Evolutionary conservation across 116 monocot genomes (phyloP).

Genomic region (Zostera marina): DNA sequence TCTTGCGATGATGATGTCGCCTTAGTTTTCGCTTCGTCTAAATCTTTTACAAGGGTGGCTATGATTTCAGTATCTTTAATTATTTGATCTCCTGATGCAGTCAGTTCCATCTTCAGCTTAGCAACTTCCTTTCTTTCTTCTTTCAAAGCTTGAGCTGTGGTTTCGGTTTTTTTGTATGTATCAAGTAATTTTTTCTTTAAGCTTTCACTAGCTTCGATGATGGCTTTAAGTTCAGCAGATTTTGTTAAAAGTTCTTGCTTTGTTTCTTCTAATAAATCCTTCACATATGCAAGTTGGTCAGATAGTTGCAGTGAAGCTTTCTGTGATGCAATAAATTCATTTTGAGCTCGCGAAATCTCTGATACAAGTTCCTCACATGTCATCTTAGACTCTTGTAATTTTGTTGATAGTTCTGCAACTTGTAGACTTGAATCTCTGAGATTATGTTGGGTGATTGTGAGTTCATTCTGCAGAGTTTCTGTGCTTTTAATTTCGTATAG

Average conservation of each 20-base stretch:
- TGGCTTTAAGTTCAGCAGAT: constrained; percentile 33
- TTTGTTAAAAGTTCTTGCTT: constrained; percentile 27
- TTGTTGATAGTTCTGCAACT: constrained; percentile 27
- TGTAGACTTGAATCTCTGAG: constrained; percentile 25
- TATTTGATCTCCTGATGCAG: constrained; percentile 31
- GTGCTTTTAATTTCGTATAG: constrained; percentile 26
- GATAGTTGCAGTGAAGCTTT: constrained; percentile 26
- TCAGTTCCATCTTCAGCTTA: constrained; percentile 42
- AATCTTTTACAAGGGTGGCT: constrained; percentile 42
- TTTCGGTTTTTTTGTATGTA: constrained; percentile 34
- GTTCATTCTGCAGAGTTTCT: constrained; percentile 27
- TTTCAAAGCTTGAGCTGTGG: constrained; percentile 25
- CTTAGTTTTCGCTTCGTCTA: constrained; percentile 53
- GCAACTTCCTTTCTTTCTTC: constrained; percentile 42
- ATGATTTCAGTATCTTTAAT: constrained; percentile 39
- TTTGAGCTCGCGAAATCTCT: constrained; percentile 24
- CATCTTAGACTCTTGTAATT: constrained; percentile 26
- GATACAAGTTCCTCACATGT: constrained; percentile 24
- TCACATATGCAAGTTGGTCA: constrained; percentile 38
- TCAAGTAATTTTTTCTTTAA: constrained; percentile 52
- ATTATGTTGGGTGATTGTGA: constrained; percentile 26
- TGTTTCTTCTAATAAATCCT: constrained; percentile 29
- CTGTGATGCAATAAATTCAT: constrained; percentile 31
- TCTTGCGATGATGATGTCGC: constrained; percentile 55
- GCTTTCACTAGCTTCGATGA: constrained; percentile 27